Evolutionary conservation across 2,329 filamentous ascomycete species (phyloP), one percentile per base, ranked within the genome.

Genomic region (Botrytis tulipae): DNA sequence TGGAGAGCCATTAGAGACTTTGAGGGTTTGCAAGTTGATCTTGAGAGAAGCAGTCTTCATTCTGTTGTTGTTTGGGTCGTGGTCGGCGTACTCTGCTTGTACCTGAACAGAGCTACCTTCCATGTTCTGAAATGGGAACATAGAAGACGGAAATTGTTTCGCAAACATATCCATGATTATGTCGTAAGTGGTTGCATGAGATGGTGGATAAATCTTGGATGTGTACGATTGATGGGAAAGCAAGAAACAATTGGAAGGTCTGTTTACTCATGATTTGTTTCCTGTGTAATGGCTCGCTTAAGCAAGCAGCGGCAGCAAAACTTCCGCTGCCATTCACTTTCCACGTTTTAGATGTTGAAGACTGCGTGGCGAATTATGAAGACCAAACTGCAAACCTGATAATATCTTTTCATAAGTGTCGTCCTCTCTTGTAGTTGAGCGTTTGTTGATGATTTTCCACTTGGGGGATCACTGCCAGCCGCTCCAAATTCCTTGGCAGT

Each of bases 311-410:
- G 65, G 65, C 25, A 40, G 48, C 9, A 20, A 32, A 57, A 57
- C 9, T 42, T 54, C n/a, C 48, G 46, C 35, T 25, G 18, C 18
- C 14, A 42, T 68, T 68, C 66, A 57, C 37, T 42, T 54, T 32
- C 4, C 9, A 22, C 18, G 4, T 40, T 48, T 29, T 54, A 0
- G 12, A 48, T 35, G 7, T 1, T 22, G 9, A 40, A 0, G 9
- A 14, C 3, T 22, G 5, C 8, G 9, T 22, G 18, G 9, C 0
- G 0, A 6, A 2, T 3, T 6, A 5, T 25, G 29, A 66, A 14
- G 20, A 48, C 14, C 18, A 29, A 22, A 9, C 1, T 0, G 29
- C 8, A 16, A 29, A 18, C 3, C 2, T 54, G 1, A 29, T 4
- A 29, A 29, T 7, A 12, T 3, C 10, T 20, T 5, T 9, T 65